A percentile compares a stretch with the other conserved stretches of the same genome.
Conservation (phyloP, 2,329 filamentous ascomycete species). For the Mollisia scopiformis region DNA sequence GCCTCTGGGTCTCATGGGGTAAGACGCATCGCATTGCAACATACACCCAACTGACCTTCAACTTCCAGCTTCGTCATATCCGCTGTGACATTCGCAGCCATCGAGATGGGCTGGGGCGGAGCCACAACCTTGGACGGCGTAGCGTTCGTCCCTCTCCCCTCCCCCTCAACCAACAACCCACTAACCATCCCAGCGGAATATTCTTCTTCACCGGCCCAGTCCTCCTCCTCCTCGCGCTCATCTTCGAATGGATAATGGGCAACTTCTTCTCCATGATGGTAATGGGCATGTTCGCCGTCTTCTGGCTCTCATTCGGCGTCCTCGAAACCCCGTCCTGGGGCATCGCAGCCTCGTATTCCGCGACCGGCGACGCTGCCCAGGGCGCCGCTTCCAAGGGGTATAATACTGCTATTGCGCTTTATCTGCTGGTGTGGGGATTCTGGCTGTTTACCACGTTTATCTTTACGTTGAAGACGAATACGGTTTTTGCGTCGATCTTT, state of each 20-base stretch:
- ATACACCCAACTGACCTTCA: background rate
- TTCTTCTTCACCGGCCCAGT: conserved; percentile 44
- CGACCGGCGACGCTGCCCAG: conserved; percentile 45
- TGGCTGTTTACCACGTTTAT: conserved; percentile 54
- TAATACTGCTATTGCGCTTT: conserved; percentile 52
- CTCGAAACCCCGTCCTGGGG: conserved; percentile 52
- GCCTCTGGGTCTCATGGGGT: conserved; percentile 29
- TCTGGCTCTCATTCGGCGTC: conserved; percentile 52
- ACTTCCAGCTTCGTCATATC: conserved; percentile 41
- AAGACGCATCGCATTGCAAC: background rate
- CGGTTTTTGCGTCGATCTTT: conserved; percentile 53
- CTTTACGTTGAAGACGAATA: conserved; percentile 53
- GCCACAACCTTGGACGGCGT: conserved; percentile 24
- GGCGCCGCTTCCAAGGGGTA: conserved; percentile 47
- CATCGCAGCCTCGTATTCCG: conserved; percentile 46
- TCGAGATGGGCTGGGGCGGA: conserved; percentile 31
- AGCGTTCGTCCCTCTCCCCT: background rate
- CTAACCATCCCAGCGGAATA: conserved; percentile 20
- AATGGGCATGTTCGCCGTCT: conserved; percentile 54
- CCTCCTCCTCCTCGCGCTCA: conserved; percentile 48
- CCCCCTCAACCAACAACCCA: background rate
- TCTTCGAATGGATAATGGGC: conserved; percentile 57
- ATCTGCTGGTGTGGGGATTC: conserved; percentile 56
- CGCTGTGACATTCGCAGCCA: conserved; percentile 21
- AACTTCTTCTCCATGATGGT: conserved; percentile 57